Evolutionary conservation across 2,329 filamentous ascomycete species (phyloP).

Genomic region (Pseudogymnoascus sp.): DNA sequence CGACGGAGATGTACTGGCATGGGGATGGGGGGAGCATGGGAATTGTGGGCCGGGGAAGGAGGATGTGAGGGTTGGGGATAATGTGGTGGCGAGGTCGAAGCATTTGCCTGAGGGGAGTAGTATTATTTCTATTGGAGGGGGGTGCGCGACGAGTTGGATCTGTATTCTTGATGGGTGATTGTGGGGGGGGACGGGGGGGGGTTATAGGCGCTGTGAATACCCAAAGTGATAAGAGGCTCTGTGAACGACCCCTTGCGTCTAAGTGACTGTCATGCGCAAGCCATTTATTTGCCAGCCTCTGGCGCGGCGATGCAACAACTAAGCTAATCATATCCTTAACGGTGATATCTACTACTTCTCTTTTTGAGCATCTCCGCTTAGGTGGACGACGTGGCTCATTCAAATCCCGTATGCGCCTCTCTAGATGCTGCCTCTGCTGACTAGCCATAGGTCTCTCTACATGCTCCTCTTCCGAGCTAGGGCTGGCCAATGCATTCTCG

Average conservation of each 20-base stretch:
- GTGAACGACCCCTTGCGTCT: background rate
- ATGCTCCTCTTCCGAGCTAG: no score
- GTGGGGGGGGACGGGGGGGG: background rate
- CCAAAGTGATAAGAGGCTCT: background rate
- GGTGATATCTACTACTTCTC: no score
- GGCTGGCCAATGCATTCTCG: no score
- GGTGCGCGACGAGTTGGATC: conserved; percentile 86
- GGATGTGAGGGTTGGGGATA: conserved; percentile 65
- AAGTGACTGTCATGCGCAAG: background rate
- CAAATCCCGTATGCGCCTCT: no score
- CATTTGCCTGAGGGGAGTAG: conserved; percentile 44
- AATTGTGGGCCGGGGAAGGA: conserved; percentile 72
- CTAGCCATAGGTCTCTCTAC: no score
- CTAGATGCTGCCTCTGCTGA: no score
- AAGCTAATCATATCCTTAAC: no score
- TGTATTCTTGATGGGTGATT: conserved; percentile 32
- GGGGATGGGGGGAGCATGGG: conserved; percentile 97
- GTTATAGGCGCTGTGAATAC: background rate
- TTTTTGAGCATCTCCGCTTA: no score
- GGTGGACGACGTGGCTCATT: no score
- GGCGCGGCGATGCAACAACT: no score
- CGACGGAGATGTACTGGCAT: conserved; percentile 64
- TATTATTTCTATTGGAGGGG: conserved; percentile 65
- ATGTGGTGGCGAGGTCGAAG: conserved; percentile 54
- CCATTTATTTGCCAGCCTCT: no score